These are phyloP conservation scores for Diplosphaera chodatii DNA, from an alignment of 139 green algal genomes.

Conservation along the genomic window DNA sequence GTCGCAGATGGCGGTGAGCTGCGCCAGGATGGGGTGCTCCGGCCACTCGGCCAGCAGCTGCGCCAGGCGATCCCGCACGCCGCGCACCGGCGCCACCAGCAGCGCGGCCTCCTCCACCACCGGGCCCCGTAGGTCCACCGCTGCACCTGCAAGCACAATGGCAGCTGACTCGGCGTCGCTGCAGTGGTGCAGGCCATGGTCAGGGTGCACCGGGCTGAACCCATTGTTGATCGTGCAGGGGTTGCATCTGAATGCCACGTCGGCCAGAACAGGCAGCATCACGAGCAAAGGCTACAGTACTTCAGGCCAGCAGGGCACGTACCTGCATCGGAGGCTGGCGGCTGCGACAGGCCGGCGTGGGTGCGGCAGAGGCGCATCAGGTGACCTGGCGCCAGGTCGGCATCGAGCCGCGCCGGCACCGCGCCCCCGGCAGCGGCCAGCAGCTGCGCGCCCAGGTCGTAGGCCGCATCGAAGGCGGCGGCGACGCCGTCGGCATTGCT, in stretches of 20 bases:
- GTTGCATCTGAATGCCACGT: too few relatives aligned
- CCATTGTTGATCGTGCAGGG: too few relatives aligned
- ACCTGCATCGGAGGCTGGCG: slow-evolving; percentile 3
- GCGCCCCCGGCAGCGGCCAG: slow-evolving; percentile 2
- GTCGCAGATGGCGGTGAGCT: too few relatives aligned
- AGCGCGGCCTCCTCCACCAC: slow-evolving; percentile 70
- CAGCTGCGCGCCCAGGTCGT: slow-evolving; percentile 43
- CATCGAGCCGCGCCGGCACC: slow-evolving; percentile 40
- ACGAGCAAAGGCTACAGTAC: too few relatives aligned
- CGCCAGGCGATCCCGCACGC: slow-evolving; percentile 21
- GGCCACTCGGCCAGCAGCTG: too few relatives aligned
- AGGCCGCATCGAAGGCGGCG: slow-evolving; percentile 39
- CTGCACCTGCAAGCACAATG: too few relatives aligned
- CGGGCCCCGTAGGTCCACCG: slow-evolving; percentile 60
- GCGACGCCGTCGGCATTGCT: slow-evolving; percentile 17
- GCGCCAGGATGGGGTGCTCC: too few relatives aligned
- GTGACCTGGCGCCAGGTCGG: slow-evolving; percentile 32
- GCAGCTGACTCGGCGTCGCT: too few relatives aligned
- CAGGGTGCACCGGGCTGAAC: too few relatives aligned
- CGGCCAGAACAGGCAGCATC: too few relatives aligned
- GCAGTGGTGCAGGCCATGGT: too few relatives aligned
- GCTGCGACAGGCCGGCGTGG: slow-evolving; percentile 14
- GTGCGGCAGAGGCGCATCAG: slow-evolving; percentile 42
- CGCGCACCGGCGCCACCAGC: slow-evolving; percentile 55
- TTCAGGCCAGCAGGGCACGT: too few relatives aligned